Evolutionary conservation across 129 eudicot species (phyloP), one percentile per base, ranked within the genome.

Genomic region (Dittrichia graveolens): DNA sequence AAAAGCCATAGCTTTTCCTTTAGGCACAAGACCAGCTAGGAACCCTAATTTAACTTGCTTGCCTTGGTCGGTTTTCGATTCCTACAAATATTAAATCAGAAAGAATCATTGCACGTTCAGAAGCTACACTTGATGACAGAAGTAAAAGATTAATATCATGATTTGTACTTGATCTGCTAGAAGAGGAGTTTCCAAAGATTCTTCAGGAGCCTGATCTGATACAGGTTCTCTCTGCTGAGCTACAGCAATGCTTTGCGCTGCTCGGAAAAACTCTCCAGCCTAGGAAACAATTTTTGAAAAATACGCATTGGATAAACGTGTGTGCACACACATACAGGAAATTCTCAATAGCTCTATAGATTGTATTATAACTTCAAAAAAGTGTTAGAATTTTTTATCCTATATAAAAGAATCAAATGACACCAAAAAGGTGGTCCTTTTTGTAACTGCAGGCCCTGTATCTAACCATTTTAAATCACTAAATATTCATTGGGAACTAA

Each of bases 31-130:
- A 34, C 97, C 97, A 31, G 84, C 79, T 19, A 92, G 41, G 72
- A 74, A 89, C 45, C 97, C 97, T 83, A 92, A 63, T 79, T 89
- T 87, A 18, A 92, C 91, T 86, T 87, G 88, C 81, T 92, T 92
- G 64, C 93, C 85, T 78, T 86, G 78, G 56, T 89, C 97, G 53
- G 66, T 62, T 38, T 75, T 57, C 46, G 57, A 67, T 77, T 78
- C 92, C 95, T 91, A 56, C 61, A 54, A 18, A 74, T 6, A 73
- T 65, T 69, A 74, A 2, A 71, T 60, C 55, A 63, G 38, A 40
- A 31, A 53, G 37, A 75, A 63, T 10, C 72, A 58, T 12, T 67
- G 37, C 15, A 66, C 19, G 42, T 12, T 19, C 0, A 39, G 9
- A 71, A 70, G 11, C 48, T 12, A 10, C 56, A 57, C 6, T 24